A percentile compares a stretch with the other conserved stretches of the same genome.
Conservation (phyloP, 1,284 basidiomycete species). For the Jaminaea rosea region DNA sequence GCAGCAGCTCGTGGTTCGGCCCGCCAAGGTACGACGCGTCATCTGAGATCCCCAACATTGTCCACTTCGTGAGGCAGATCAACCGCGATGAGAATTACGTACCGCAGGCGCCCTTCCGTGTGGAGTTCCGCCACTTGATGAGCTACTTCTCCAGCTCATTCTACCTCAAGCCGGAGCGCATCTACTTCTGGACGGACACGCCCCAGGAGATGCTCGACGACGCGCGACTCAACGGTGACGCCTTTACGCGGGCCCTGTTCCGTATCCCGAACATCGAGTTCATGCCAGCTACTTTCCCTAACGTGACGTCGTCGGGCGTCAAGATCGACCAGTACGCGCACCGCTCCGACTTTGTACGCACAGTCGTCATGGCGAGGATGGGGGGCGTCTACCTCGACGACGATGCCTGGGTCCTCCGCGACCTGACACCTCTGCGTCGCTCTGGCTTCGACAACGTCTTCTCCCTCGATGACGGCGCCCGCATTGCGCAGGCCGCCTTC, state of each 20-base stretch:
- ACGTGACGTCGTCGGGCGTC: slow-evolving; percentile 1
- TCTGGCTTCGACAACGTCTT: slow-evolving; percentile 5
- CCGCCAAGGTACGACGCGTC: no score
- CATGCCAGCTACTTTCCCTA: no score
- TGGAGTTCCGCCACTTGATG: slow-evolving; percentile 4
- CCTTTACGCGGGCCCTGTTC: background rate
- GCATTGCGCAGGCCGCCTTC: slow-evolving; percentile 1
- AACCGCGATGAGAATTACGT: background rate
- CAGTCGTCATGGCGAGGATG: background rate
- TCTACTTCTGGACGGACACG: slow-evolving; percentile 4
- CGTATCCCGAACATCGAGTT: slow-evolving; percentile 2
- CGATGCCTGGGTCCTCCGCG: slow-evolving; percentile 3
- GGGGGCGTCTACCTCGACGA: slow-evolving; percentile 5
- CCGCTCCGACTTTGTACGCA: slow-evolving; percentile 1
- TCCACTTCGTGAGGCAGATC: slow-evolving; percentile 5
- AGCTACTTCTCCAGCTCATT: slow-evolving; percentile 1
- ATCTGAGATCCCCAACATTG: slow-evolving; percentile 6
- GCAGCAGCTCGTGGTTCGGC: no score
- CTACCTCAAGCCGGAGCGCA: slow-evolving; percentile 3
- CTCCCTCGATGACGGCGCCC: background rate
- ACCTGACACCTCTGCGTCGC: slow-evolving; percentile 1
- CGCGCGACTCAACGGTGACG: background rate
- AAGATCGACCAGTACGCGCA: slow-evolving; percentile 3
- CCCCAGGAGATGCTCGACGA: background rate
- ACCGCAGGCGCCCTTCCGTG: background rate